phyloP scores from a whole-genome alignment of 2,329 filamentous ascomycete species.

The Calonectria pauciramosa region DNA sequence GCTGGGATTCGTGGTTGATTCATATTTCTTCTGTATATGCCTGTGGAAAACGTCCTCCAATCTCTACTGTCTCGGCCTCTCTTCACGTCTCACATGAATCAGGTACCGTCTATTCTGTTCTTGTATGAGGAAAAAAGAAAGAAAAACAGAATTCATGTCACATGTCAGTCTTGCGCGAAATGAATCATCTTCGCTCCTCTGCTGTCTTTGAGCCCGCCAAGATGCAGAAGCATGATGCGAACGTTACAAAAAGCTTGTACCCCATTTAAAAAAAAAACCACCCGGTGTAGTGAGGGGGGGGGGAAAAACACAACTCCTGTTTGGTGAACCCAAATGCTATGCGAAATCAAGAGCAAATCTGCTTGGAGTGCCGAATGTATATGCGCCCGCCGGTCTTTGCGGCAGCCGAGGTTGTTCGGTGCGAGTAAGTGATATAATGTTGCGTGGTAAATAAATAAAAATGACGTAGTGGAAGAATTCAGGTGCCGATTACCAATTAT shows the following conservation, averaged over 20 bases:
- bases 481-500: constrained; percentile 10
- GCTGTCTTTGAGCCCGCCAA: constrained; percentile 4
- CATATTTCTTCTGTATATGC: not conserved
- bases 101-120: constrained; percentile 13
- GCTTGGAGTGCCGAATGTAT: not conserved
- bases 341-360: constrained; percentile 1
- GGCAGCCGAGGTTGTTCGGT: not conserved
- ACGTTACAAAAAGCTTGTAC: constrained; percentile 20
- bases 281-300: not conserved
- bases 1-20: not conserved
- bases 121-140: not conserved
- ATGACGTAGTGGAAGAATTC: not conserved
- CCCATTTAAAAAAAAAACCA: constrained; percentile 10
- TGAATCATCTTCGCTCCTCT: constrained; percentile 8
- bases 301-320: not conserved
- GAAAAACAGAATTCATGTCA: constrained; percentile 19
- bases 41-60: constrained; percentile 1
- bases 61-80: constrained; percentile 4
- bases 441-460: not conserved
- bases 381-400: not conserved
- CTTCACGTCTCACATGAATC: not conserved
- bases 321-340: constrained; percentile 17
- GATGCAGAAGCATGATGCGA: constrained; percentile 14
- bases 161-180: constrained; percentile 20
- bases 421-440: not conserved